A percentile compares a stretch with the other conserved stretches of the same genome.
phyloP scores from a whole-genome alignment of 2,329 filamentous ascomycete species.

The Lachnellula subtilissima region DNA sequence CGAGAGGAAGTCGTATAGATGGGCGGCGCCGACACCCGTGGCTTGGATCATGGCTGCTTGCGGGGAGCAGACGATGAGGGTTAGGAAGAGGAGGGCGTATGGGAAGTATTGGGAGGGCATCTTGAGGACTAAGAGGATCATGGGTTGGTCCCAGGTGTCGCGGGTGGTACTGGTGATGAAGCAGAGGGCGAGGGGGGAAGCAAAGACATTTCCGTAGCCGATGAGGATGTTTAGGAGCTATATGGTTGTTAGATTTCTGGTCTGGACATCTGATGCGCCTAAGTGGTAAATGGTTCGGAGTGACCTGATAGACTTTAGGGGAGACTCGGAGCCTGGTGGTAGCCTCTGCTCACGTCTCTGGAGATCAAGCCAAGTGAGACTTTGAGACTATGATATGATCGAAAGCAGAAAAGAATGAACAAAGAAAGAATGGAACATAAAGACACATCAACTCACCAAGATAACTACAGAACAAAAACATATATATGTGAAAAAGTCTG shows the following conservation, averaged over 20 bases:
- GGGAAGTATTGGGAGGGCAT: slow-evolving; percentile 78
- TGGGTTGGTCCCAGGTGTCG: slow-evolving; percentile 70
- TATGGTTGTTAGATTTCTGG: slow-evolving; percentile 26
- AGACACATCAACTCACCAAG: slow-evolving; percentile 47
- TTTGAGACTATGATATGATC: no score
- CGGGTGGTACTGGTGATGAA: slow-evolving; percentile 77
- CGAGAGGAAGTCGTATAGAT: slow-evolving; percentile 81
- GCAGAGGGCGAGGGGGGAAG: slow-evolving; percentile 65
- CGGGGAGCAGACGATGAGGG: slow-evolving; percentile 62
- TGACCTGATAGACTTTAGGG: no score
- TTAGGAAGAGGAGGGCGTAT: slow-evolving; percentile 67
- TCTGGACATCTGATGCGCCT: background rate
- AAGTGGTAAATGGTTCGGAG: no score
- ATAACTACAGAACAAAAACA: slow-evolving; percentile 55
- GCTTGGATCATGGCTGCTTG: slow-evolving; percentile 55
- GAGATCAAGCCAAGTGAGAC: no score
- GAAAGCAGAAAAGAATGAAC: background rate
- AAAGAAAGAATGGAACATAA: background rate
- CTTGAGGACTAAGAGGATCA: slow-evolving; percentile 72
- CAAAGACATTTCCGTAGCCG: slow-evolving; percentile 42
- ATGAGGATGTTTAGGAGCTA: slow-evolving; percentile 47
- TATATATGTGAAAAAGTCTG: slow-evolving; percentile 60
- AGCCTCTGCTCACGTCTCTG: no score
- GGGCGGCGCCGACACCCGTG: slow-evolving; percentile 73
- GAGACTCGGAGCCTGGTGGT: no score